Evolutionary conservation across 768 basidiomycete species (phyloP), one percentile per base, ranked within the genome.

Genomic region (Suillus paluster): DNA sequence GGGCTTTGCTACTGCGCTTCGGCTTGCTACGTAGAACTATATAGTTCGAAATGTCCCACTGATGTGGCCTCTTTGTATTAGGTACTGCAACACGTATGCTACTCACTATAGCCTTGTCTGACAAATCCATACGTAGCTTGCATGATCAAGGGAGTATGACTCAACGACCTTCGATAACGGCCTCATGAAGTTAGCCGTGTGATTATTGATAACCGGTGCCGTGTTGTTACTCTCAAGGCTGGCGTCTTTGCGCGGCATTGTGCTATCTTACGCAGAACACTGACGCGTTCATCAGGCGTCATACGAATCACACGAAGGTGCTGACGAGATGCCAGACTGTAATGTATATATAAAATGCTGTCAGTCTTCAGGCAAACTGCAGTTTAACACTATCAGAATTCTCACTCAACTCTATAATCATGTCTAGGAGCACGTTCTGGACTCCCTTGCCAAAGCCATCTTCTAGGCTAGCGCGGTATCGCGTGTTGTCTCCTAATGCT

Each of bases 401-500:
- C 19, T 19, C 10, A 30, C 10, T 19, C 19, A 30, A 50, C 10
- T 30, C 10, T 30, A 30, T 5, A 9, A 50, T n/a, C 17, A 50
- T 50, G 49, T 50, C 49, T 50, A 19, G 25, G 7, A 19, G 9
- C 9, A 4, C 48, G 4, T 19, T 65, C 10, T 44, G 63, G 1
- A 3, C 33, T 8, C 66, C 71, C 30, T 60, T 65, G 1, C 69
- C 70, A 8, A 65, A 67, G 55, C 76, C 77, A 2, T 60, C 70
- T 11, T 75, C 79, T 3, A 67, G 68, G 8, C 75, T 79, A 12
- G 78, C 76, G 25, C 68, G 73, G 21, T 78, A 81, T 66, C 78
- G 82, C 15, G 64, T 64, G 15, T 69, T 83, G 17, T 77, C 79
- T 0, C 77, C 80, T 7, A 49, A 64, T 12, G 79, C 83, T 0